Evolutionary conservation across 2,329 filamentous ascomycete genomes (phyloP), one percentile per base, ranked within the genome.

Genomic region (Cryoendolithus antarcticus): DNA sequence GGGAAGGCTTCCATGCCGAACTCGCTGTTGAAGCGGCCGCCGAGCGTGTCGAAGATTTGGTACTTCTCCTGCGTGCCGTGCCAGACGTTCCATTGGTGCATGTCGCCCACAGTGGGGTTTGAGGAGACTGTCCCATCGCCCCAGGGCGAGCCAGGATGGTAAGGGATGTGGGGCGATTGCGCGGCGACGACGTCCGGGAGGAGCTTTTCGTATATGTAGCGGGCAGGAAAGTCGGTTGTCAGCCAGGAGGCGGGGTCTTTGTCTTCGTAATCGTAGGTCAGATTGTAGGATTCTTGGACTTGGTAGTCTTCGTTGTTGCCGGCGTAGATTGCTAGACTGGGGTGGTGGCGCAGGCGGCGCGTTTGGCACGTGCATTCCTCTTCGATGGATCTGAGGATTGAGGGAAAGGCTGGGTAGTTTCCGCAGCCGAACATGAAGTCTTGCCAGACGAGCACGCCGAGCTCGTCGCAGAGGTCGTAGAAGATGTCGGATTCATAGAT

Each of bases 21-120:
- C 57, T 95, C 89, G 39, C 82, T 89, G 41, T 93, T 86, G 62
- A 95, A 95, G 0, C 88, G 77, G 2, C 88, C 88, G n/a, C 77
- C 76, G 1, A 94, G 74, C 46, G 79, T 80, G 59, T 89, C 85
- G 48, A 88, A 93, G 49, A 89, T 80, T 52, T 95, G 88, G 52
- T 93, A 95, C 49, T 83, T 86, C 55, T 93, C 82, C 56, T 94
- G 86, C 1, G 77, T 80, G 12, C 88, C 88, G 55, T 95, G 88
- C 88, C 88, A 95, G n/a, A 94, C 74, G 70, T 94, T 93, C 88
- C 88, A 95, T 60, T 94, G 86, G 57, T 95, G 89, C 53, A 94
- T 79, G 56, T 95, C 88, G 38, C 88, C 88, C 4, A 88, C 73
- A 0, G 81, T 93, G 1, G 80, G 73, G 58, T 94, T 85, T 1